Evolutionary conservation across 805 yeast genomes (phyloP).

Genomic region (Yamadazyma tumulicola): DNA sequence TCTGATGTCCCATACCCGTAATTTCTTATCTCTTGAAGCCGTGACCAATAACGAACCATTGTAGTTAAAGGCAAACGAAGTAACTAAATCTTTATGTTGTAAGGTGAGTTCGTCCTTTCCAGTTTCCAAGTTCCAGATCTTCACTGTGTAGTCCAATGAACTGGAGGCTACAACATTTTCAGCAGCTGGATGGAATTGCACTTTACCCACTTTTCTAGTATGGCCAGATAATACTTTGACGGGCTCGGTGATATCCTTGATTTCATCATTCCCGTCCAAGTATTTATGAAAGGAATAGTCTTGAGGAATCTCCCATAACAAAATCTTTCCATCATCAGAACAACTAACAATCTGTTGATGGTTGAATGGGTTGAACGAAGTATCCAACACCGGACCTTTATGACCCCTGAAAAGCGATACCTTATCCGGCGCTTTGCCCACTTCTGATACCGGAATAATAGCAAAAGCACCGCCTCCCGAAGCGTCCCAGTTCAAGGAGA

Average conservation of each 20-base stretch:
- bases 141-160: conserved; percentile 86
- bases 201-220: conserved; percentile 89
- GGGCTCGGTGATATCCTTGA: conserved; percentile 67
- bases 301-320: conserved; percentile 84
- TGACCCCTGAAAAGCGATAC: conserved; percentile 95
- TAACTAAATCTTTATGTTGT: conserved; percentile 84
- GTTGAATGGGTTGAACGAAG: conserved; percentile 92
- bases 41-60: conserved; percentile 87
- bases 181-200: conserved; percentile 86
- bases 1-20: conserved; percentile 90
- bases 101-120: conserved; percentile 70
- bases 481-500: conserved; percentile 88
- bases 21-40: conserved; percentile 82
- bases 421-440: conserved; percentile 90
- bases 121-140: conserved; percentile 82
- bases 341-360: conserved; percentile 70
- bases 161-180: conserved; percentile 83
- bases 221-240: conserved; percentile 76
- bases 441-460: conserved; percentile 79
- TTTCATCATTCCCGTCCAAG: conserved; percentile 49
- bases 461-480: conserved; percentile 99
- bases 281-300: conserved; percentile 69
- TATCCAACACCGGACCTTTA: conserved; percentile 90
- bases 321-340: conserved; percentile 76
- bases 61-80: conserved; percentile 89